Evolutionary conservation across 257 asterid genomes (phyloP).

Genomic region (Ilex aquifolium): DNA sequence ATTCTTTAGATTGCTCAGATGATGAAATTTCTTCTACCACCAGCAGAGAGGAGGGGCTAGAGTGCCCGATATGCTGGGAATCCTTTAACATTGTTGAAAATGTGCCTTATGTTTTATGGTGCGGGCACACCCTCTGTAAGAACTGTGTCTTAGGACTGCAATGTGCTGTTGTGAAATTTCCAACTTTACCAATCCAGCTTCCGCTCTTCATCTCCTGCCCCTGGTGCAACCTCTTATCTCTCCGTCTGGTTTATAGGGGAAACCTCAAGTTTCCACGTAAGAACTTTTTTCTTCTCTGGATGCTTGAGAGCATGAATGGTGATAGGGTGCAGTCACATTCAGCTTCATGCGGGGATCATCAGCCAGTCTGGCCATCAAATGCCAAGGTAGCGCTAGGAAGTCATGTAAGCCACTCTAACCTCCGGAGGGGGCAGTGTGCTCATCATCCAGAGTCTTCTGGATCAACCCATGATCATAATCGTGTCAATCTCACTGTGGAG

Average conservation of each 20-base stretch:
- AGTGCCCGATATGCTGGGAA: conserved; percentile 96
- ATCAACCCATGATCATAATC: conserved; percentile 29
- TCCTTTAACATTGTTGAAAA: conserved; percentile 92
- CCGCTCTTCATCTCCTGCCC: conserved; percentile 92
- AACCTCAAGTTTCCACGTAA: conserved; percentile 80
- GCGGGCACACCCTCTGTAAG: conserved; percentile 96
- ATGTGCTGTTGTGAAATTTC: conserved; percentile 83
- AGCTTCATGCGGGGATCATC: conserved; percentile 46
- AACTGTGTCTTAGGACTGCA: conserved; percentile 84
- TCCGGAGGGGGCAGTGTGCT: conserved; percentile 29
- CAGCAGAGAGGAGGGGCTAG: conserved; percentile 71
- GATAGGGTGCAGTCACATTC: conserved; percentile 64
- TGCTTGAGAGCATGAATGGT: conserved; percentile 96
- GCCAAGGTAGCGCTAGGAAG: conserved; percentile 22
- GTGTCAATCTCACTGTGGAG: conserved; percentile 32
- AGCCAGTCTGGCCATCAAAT: conserved; percentile 43
- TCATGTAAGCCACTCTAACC: conserved; percentile 21
- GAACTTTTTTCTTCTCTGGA: conserved; percentile 94
- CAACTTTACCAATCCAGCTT: conserved; percentile 76
- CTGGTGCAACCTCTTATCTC: conserved; percentile 84
- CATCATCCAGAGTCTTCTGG: conserved; percentile 39
- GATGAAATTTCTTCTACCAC: conserved; percentile 62
- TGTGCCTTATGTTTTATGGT: conserved; percentile 86
- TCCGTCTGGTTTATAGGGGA: conserved; percentile 71
- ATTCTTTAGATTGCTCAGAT: conserved; percentile 56